Conservation (phyloP, 495 filamentous ascomycete genomes). For the Aspergillus panamensis region DNA sequence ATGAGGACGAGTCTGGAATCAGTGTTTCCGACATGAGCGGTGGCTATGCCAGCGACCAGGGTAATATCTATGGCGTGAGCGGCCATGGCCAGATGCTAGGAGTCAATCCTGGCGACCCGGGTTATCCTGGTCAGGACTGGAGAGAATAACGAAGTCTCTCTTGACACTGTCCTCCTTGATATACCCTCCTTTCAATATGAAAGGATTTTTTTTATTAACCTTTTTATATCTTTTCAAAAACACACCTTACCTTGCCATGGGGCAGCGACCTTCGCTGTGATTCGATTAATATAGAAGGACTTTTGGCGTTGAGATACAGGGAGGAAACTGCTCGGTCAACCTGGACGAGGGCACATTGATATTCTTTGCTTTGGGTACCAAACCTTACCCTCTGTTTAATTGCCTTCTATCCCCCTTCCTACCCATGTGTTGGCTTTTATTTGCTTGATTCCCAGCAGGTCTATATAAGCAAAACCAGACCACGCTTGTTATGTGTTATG, state of each 20-base stretch:
- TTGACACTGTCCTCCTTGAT: not conserved
- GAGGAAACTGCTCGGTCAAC: constrained; percentile 10
- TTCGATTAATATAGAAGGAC: constrained; percentile 25
- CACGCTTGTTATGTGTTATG: constrained; percentile 21
- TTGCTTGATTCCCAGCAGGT: constrained; percentile 15
- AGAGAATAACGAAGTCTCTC: constrained; percentile 19
- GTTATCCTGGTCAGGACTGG: constrained; percentile 37
- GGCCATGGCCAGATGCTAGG: constrained; percentile 32
- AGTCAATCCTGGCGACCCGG: constrained; percentile 32
- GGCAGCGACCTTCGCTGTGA: constrained; percentile 2
- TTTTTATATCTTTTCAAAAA: constrained; percentile 11
- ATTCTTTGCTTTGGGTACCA: constrained; percentile 1
- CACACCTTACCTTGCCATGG: not conserved
- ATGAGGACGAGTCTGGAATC: constrained; percentile 47
- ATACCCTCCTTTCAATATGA: constrained; percentile 7
- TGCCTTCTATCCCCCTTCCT: constrained; percentile 13
- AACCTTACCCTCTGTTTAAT: constrained; percentile 8
- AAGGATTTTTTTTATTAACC: constrained; percentile 1
- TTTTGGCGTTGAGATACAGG: constrained; percentile 35
- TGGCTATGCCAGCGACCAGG: constrained; percentile 34
- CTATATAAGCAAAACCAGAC: constrained; percentile 2
- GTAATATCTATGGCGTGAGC: constrained; percentile 34
- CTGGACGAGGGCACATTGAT: constrained; percentile 18
- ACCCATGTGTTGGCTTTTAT: not conserved
- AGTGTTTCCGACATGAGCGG: constrained; percentile 38